A percentile compares a stretch with the other conserved stretches of the same genome.
Conservation (phyloP, 208 protist genomes). For the Vickermania ingenoplastis region DNA sequence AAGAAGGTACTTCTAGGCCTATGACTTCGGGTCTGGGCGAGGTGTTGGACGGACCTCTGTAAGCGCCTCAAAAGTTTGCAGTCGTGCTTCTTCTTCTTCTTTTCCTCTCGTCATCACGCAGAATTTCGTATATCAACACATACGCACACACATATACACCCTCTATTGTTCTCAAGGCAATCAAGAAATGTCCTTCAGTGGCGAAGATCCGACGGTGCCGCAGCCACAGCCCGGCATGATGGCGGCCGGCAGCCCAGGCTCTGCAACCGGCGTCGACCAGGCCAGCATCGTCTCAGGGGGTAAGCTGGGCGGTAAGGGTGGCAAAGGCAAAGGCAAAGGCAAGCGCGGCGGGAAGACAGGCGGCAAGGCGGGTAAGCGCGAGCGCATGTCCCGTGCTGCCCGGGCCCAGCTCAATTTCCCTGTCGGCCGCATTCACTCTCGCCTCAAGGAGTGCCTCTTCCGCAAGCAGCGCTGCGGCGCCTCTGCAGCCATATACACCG, state of each 20-base stretch:
- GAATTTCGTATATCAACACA: no score
- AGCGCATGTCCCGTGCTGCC: constrained; percentile 78
- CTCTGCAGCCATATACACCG: constrained; percentile 97
- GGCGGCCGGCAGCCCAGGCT: constrained; percentile 34
- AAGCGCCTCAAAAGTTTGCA: no score
- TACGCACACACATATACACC: no score
- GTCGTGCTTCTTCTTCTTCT: no score
- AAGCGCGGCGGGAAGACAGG: constrained; percentile 83
- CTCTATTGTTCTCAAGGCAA: no score
- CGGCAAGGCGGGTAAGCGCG: constrained; percentile 76
- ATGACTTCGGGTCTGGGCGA: no score
- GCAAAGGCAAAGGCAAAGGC: constrained; percentile 85
- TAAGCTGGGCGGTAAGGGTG: constrained; percentile 78
- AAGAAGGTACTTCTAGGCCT: no score
- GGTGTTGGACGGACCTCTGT: no score
- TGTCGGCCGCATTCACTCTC: constrained; percentile 98
- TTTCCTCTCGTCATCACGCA: no score
- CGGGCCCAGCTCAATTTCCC: constrained; percentile 93
- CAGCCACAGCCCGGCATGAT: constrained; percentile 28
- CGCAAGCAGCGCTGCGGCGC: constrained; percentile 94
- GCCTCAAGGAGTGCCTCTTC: constrained; percentile 94
- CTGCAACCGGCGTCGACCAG: constrained; percentile 66
- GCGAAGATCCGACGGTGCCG: constrained; percentile 26
- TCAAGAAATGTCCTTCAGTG: constrained; percentile 72
- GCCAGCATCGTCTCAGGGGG: constrained; percentile 80